Base-by-base conservation (phyloP, 2,329 filamentous ascomycete genomes). In the Xylaria sp. region DNA sequence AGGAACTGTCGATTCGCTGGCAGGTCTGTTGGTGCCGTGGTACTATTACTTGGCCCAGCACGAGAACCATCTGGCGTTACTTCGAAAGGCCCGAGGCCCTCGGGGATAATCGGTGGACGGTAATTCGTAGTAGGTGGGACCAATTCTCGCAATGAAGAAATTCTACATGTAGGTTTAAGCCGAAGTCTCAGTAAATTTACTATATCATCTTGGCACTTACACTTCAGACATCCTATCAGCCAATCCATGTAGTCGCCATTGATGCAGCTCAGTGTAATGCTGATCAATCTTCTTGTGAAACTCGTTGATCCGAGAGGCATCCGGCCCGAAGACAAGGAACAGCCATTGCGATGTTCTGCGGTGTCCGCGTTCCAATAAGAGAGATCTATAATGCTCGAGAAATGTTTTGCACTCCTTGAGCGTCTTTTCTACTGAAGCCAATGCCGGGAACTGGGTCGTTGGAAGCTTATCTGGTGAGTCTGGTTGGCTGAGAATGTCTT, bases 321-420 rank as follows among this genome's bases (percentile, higher is more conserved):
- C 60, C 17, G 67, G 63, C 3, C 64, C 63, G 47, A 58, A 49
- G 15, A 53, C n/a, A 27, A 68, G 58, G 23, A 38, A 37, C 25
- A 66, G 48, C 41, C 64, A 60, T 38, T 63, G 64, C 29, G 52
- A 52, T 33, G 57, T 21, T 19, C 62, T 43, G 2, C 55, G 41
- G 2, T 58, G 37, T 23, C 46, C 38, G n/a, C n/a, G 52, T 47
- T 62, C 33, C 13, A 43, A 52, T 9, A 70, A 47, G 4, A 66
- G 58, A 17, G 62, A 57, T 35, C 64, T 62, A 63, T 70, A 70
- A 6, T 67, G 48, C 29, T 62, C 60, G 31, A 71, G 67, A 38
- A 70, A 71, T 1, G 57, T 21, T 52, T 69, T 66, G 58, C 66
- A 69, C 23, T 71, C 69, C 10, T 38, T 64, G 15, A 70, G 62